Base-by-base conservation (phyloP, 768 basidiomycete genomes). In the Russula olivacea region DNA sequence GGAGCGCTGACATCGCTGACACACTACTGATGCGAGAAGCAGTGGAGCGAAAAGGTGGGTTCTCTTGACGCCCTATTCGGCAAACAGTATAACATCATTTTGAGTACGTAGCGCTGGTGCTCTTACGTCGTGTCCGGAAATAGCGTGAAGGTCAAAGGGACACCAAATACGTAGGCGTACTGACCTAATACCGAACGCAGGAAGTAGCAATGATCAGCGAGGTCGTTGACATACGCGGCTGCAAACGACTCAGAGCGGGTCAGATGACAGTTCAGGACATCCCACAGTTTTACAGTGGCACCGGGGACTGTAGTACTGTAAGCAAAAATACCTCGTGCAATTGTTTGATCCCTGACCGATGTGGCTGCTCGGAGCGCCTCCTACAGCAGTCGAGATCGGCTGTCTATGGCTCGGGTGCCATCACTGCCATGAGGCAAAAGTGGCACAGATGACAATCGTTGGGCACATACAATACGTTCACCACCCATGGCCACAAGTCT, bases 181-280 rank as follows among this genome's bases (percentile, higher is more conserved):
- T 25, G 12, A 49, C 48, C 48, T 28, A 14, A 25, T 28, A 3
- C 21, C 76, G 67, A 40, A 73, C 66, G n/a, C 70, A 40, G 2
- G 66, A 56, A 15, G 71, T 66, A n/a, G n/a, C n/a, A 19, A 74
- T 25, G 8, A 72, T 30, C 47, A 74, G 72, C 10, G 66, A 66
- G 17, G 71, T n/a, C 1, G 64, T 65, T 1, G 74, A n/a, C 71
- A 55, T 73, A 72, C 3, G 63, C 28, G 9, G 74, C 70, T 4
- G 74, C 66, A 4, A 68, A 69, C 21, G 9, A 43, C 38, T 15
- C 11, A 34, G 34, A 34, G 17, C 19, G 2, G 43, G n/a, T n/a
- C 43, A 45, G 43, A 43, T n/a, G 23, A 21, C 15, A 17, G 14
- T 15, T 40, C 38, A 49, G 48, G 23, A 6, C 48, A 49, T 23